A percentile compares a stretch with the other conserved stretches of the same genome.
Conservation (phyloP, 352 stramenopile species). For the Globisporangium paddicum region DNA sequence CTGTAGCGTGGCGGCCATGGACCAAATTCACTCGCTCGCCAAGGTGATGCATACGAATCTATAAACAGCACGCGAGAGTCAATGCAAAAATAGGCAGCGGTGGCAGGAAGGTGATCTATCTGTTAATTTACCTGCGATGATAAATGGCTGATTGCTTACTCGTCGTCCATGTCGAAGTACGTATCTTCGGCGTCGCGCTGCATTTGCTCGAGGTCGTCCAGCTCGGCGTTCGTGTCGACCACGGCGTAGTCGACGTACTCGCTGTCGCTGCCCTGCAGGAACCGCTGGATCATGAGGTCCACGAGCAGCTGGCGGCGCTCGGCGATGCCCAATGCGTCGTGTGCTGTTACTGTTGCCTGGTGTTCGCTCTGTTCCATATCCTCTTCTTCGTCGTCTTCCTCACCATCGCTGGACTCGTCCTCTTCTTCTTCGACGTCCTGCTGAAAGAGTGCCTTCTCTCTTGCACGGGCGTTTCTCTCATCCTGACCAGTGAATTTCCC, state of each 20-base stretch:
- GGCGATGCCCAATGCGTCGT: constrained; percentile 17
- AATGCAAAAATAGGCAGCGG: background rate
- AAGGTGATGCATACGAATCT: background rate
- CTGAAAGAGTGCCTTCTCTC: constrained; percentile 27
- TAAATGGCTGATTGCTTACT: background rate
- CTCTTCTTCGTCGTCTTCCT: constrained; percentile 32
- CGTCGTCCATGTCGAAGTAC: constrained; percentile 50
- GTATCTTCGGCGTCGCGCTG: constrained; percentile 75
- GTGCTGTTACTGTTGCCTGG: background rate
- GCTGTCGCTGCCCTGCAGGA: constrained; percentile 55
- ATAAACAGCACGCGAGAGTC: background rate
- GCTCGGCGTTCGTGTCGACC: constrained; percentile 52
- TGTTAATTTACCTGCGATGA: background rate
- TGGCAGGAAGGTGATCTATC: no score
- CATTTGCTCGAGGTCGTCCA: constrained; percentile 65
- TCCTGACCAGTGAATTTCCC: constrained; percentile 29
- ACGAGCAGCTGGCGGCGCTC: constrained; percentile 58
- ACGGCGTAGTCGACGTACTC: constrained; percentile 61
- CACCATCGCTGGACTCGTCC: constrained; percentile 23
- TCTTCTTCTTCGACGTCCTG: constrained; percentile 42
- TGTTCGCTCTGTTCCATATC: constrained; percentile 23
- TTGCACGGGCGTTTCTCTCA: constrained; percentile 10
- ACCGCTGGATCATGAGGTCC: constrained; percentile 69
- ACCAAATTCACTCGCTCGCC: background rate
- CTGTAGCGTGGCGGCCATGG: background rate